phyloP scores from a whole-genome alignment of 352 stramenopile species.

The Phytophthora pinifolia region DNA sequence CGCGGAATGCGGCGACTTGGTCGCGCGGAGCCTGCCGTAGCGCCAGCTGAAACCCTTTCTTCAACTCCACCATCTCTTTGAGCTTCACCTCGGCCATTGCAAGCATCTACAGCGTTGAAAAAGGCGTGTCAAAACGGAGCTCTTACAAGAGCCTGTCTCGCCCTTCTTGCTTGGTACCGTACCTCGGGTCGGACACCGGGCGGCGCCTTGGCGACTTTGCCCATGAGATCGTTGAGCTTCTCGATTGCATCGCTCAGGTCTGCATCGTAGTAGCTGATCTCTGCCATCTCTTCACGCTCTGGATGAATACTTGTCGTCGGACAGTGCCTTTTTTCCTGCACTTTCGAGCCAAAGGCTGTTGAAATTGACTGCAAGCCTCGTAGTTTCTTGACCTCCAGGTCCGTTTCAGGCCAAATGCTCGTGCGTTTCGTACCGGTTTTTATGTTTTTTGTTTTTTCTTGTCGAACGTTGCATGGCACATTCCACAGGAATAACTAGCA shows the following conservation, averaged over 20 bases:
- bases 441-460: no score
- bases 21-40: constrained; percentile 75
- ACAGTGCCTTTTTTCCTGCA: constrained; percentile 9
- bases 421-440: no score
- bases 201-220: constrained; percentile 78
- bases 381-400: constrained; percentile 11
- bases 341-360: constrained; percentile 6
- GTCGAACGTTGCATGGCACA: constrained; percentile 1
- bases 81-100: constrained; percentile 81
- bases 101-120: constrained; percentile 48
- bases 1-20: constrained; percentile 61
- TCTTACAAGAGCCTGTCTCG: constrained; percentile 1
- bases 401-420: constrained; percentile 29
- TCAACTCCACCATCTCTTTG: constrained; percentile 80
- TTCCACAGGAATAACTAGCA: constrained; percentile 24
- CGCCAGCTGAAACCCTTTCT: constrained; percentile 84
- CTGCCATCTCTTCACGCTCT: constrained; percentile 56
- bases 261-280: constrained; percentile 89
- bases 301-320: neutral
- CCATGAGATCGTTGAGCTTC: constrained; percentile 87
- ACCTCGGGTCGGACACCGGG: constrained; percentile 71
- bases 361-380: constrained; percentile 5
- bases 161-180: neutral
- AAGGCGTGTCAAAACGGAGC: neutral
- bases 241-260: constrained; percentile 82